phyloP scores from a whole-genome alignment of 192 early-diverging fungal species.

The Coemansia sp. region DNA sequence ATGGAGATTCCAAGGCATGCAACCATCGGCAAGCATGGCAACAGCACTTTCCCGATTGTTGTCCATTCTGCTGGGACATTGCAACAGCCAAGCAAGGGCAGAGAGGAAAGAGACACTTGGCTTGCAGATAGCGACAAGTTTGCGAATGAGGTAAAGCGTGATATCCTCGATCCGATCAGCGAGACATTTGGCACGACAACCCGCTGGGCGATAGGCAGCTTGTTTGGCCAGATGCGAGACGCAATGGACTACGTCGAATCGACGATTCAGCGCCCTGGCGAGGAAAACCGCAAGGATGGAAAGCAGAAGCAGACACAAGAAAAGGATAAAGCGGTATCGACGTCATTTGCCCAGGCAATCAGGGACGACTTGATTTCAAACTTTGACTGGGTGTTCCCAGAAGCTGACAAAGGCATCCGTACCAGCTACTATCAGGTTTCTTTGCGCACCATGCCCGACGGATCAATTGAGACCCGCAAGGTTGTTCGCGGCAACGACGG shows the following conservation, averaged over 20 bases:
- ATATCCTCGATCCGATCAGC: constrained; percentile 26
- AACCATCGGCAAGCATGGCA: background rate
- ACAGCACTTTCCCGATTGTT: constrained; percentile 31
- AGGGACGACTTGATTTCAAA: constrained; percentile 25
- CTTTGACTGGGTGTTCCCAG: constrained; percentile 36
- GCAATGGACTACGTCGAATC: constrained; percentile 41
- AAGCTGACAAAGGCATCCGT: constrained; percentile 1
- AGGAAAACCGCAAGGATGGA: background rate
- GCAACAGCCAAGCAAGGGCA: background rate
- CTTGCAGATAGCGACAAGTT: background rate
- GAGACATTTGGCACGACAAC: constrained; percentile 43
- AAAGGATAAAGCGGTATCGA: background rate
- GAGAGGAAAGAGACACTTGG: background rate
- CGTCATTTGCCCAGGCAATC: constrained; percentile 20
- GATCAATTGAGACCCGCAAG: constrained; percentile 48
- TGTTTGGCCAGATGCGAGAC: constrained; percentile 43
- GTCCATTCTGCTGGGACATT: constrained; percentile 10
- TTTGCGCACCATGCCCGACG: constrained; percentile 49
- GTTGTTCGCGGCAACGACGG: constrained; percentile 31
- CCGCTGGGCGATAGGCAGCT: constrained; percentile 41
- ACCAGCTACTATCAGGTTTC: constrained; percentile 36
- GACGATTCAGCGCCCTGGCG: constrained; percentile 17
- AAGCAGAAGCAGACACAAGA: background rate
- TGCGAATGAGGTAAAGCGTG: constrained; percentile 13
- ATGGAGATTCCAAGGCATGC: constrained; percentile 13